Evolutionary conservation across 1,284 basidiomycete genomes (phyloP).

Genomic region (Cystobasidium pallidum): DNA sequence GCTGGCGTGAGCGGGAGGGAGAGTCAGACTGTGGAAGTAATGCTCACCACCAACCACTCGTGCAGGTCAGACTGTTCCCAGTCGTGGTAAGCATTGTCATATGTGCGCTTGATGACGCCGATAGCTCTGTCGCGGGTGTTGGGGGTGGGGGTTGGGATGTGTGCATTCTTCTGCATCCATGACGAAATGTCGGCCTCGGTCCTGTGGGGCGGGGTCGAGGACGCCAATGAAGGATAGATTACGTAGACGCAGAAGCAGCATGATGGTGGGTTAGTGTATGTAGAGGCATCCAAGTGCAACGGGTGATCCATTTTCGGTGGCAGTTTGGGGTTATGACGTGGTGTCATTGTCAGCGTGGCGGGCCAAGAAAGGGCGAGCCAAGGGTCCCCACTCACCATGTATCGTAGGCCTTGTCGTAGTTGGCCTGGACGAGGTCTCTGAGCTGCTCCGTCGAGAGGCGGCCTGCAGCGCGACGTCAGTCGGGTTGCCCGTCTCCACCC

Average conservation of each 20-base stretch:
- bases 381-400: constrained; percentile 38
- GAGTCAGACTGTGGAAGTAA: constrained; percentile 22
- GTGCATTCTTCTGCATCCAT: constrained; percentile 43
- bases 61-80: constrained; percentile 48
- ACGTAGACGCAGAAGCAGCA: too few relatives aligned
- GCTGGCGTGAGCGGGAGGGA: too few relatives aligned
- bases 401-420: constrained; percentile 50
- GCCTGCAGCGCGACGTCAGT: constrained; percentile 27
- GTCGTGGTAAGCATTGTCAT: constrained; percentile 47
- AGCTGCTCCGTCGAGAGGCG: constrained; percentile 53
- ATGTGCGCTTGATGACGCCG: constrained; percentile 48
- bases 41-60: constrained; percentile 43
- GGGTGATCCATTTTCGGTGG: too few relatives aligned
- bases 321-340: background rate
- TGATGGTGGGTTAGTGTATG: background rate
- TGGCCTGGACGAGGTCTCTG: constrained; percentile 51
- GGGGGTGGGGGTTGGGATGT: constrained; percentile 45
- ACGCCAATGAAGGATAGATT: too few relatives aligned
- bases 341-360: constrained; percentile 7
- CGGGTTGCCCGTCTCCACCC: background rate
- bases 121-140: constrained; percentile 46
- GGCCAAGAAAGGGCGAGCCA: background rate
- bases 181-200: constrained; percentile 47
- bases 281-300: too few relatives aligned
- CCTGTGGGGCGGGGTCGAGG: constrained; percentile 43